Evolutionary conservation across 1,284 basidiomycete species (phyloP).

Genomic region (Lentinula novae-zelandiae): DNA sequence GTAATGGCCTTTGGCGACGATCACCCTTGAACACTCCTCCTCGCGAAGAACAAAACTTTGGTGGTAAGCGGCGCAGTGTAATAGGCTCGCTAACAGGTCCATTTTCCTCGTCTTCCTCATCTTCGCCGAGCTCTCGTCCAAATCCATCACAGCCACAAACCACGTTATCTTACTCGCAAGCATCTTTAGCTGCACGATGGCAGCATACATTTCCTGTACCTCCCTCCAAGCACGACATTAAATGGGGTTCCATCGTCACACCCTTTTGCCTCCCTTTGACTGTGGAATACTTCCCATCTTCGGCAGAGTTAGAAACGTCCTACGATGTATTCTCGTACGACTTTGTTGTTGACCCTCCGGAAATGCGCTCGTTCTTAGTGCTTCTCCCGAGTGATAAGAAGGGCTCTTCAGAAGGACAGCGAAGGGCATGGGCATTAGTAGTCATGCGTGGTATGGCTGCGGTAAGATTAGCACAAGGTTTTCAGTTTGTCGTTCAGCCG

Average conservation of each 20-base stretch:
- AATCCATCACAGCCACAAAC: constrained; percentile 63
- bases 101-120: constrained; percentile 44
- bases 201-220: constrained; percentile 83
- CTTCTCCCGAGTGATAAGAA: constrained; percentile 47
- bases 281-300: constrained; percentile 83
- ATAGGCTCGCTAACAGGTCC: constrained; percentile 34
- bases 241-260: constrained; percentile 86
- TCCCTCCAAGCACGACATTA: constrained; percentile 82
- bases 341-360: constrained; percentile 72
- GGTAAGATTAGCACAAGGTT: constrained; percentile 91
- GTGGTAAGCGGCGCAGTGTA: constrained; percentile 48
- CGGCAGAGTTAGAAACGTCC: constrained; percentile 69
- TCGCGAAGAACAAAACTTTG: constrained; percentile 53
- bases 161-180: constrained; percentile 55
- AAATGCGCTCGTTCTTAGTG: constrained; percentile 81
- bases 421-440: constrained; percentile 72
- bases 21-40: constrained; percentile 68
- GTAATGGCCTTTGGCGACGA: constrained; percentile 41
- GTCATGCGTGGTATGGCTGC: constrained; percentile 95
- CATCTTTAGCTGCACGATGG: constrained; percentile 80
- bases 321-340: constrained; percentile 84
- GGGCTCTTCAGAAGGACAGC: constrained; percentile 51
- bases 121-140: constrained; percentile 42
- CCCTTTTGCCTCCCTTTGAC: constrained; percentile 90
- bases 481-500: constrained; percentile 81